phyloP scores from a whole-genome alignment of 192 early-diverging fungal genomes.

The Mortierella alpina region DNA sequence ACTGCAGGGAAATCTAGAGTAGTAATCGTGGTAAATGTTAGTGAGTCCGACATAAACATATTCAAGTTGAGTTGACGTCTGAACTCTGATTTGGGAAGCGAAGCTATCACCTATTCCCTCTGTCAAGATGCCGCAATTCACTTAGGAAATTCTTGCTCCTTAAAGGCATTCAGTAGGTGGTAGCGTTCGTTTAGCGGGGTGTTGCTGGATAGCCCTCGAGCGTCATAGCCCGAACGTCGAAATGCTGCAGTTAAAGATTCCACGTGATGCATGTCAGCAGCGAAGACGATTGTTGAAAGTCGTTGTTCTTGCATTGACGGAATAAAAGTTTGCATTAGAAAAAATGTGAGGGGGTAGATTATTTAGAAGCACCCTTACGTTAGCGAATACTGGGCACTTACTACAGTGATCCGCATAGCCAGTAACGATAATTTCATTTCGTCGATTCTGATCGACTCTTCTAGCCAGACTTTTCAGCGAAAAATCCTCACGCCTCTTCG shows the following conservation, averaged over 20 bases:
- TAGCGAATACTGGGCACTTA: neutral
- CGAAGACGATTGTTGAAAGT: constrained; percentile 81
- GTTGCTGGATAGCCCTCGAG: constrained; percentile 60
- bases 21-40: no score
- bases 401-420: constrained; percentile 52
- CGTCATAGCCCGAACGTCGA: constrained; percentile 50
- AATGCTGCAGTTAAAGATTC: constrained; percentile 65
- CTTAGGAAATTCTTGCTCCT: constrained; percentile 63
- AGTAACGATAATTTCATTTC: constrained; percentile 71
- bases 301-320: constrained; percentile 4
- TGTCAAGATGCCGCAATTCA: constrained; percentile 81
- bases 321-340: no score
- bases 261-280: constrained; percentile 81
- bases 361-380: no score
- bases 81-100: no score
- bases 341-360: neutral
- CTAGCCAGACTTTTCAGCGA: neutral
- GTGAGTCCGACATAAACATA: no score
- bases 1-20: constrained; percentile 82
- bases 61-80: no score
- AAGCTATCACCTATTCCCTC: constrained; percentile 62
- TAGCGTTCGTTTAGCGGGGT: constrained; percentile 62
- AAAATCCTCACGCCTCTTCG: neutral
- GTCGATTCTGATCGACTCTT: constrained; percentile 38
- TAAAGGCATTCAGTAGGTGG: constrained; percentile 67